Evolutionary conservation across 495 filamentous ascomycete genomes (phyloP).

Genomic region (Xylaria grammica): DNA sequence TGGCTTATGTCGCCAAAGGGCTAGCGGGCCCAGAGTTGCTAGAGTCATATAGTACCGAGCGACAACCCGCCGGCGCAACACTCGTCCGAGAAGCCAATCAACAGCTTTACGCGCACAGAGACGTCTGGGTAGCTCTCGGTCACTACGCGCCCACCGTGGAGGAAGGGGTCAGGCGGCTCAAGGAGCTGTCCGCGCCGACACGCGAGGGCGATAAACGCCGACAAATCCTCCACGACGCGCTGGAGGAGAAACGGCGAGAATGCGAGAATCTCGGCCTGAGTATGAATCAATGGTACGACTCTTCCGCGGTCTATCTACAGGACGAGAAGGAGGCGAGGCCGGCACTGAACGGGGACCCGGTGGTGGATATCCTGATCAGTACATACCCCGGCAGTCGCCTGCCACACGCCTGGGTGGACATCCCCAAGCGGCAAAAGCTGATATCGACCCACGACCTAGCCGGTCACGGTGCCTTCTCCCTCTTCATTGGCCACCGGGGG

Average conservation of each 20-base stretch:
- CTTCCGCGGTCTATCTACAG: slow-evolving; percentile 38
- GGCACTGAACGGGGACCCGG: slow-evolving; percentile 25
- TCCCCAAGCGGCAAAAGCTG: slow-evolving; percentile 40
- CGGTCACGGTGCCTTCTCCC: slow-evolving; percentile 53
- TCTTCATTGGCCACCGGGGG: slow-evolving; percentile 58
- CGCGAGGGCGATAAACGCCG: slow-evolving; percentile 43
- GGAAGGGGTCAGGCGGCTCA: slow-evolving; percentile 34
- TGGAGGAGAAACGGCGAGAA: slow-evolving; percentile 51
- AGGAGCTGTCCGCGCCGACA: slow-evolving; percentile 42
- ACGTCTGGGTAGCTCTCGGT: slow-evolving; percentile 54
- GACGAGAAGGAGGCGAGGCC: slow-evolving; percentile 45
- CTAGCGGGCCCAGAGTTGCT: slow-evolving; percentile 46
- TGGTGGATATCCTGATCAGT: slow-evolving; percentile 44
- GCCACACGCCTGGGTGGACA: slow-evolving; percentile 62
- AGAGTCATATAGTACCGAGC: slow-evolving; percentile 55
- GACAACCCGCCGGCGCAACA: slow-evolving; percentile 53
- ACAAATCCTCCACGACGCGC: slow-evolving; percentile 38
- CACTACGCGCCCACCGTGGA: slow-evolving; percentile 37
- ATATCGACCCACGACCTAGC: slow-evolving; percentile 60
- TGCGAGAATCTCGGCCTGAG: slow-evolving; percentile 55
- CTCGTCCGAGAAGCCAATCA: slow-evolving; percentile 58
- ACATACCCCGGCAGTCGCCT: slow-evolving; percentile 59
- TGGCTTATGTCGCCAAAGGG: slow-evolving; percentile 54
- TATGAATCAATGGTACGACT: slow-evolving; percentile 57
- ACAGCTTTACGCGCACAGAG: slow-evolving; percentile 49